Base-by-base conservation (phyloP, 805 yeast species). In the Candida methanosorbosa region DNA sequence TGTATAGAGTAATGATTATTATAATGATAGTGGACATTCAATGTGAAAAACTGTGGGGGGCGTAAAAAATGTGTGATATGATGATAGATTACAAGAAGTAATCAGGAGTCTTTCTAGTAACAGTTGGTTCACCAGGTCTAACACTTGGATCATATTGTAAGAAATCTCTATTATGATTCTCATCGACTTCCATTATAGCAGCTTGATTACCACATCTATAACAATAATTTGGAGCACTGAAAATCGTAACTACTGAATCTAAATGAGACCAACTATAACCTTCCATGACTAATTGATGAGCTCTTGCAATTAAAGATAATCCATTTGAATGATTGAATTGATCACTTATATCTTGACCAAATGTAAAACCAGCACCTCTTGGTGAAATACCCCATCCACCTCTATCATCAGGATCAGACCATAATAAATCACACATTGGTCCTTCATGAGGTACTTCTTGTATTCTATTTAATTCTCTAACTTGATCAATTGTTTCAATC, bases 371-470 rank as follows among this genome's bases (percentile, higher is more conserved):
- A 42, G 97, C 97, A 68, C 96, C 96, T 75, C 97, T 78, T 60
- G 96, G 95, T 54, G 92, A 81, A 46, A 88, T 84, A 43, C 95
- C 95, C 97, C 97, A 88, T 50, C 95, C 96, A 48, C 95, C 95
- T 56, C 96, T 72, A 60, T 88, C 96, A 59, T 88, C 97, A 20
- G 97, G 97, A 60, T 88, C 97, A 4, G 95, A 84, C 97, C 97
- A 88, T 46, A 88, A 67, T 50, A 88, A 68, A 58, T 88, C 97
- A 64, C 96, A 88, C 95, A 88, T 86, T 42, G 95, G 94, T 29
- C 97, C 97, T 59, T 88, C 96, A 54, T 87, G 97, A 27, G 97
- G 97, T 32, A 88, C 95, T 64, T 87, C 97, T 63, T 87, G 96
- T 54, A 83, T 75, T 68, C 97, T 74, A 64, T 86, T 86, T 46